Conservation (phyloP, 2,329 filamentous ascomycete species). For the Aspergillus pseudoviridinutans region DNA sequence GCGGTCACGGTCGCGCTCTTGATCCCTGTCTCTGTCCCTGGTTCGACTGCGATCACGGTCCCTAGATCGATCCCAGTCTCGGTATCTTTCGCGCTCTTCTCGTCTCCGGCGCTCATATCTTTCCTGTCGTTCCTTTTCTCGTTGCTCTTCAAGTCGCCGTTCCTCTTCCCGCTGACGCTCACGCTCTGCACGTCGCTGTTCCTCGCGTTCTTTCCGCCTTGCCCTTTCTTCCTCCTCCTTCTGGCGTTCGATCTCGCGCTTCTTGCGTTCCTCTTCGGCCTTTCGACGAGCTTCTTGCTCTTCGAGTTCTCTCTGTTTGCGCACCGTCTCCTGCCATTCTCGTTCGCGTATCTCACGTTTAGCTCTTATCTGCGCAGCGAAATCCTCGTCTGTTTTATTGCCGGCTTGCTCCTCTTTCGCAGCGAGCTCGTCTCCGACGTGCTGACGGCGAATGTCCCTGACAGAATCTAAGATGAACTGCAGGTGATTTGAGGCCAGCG, state of each 20-base stretch:
- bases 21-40: conserved; percentile 25
- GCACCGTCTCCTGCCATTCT: conserved; percentile 46
- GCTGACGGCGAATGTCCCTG: conserved; percentile 53
- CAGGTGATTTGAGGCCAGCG: conserved; percentile 52
- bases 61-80: conserved; percentile 34
- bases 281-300: conserved; percentile 38
- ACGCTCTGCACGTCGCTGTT: conserved; percentile 47
- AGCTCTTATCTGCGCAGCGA: conserved; percentile 50
- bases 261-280: conserved; percentile 41
- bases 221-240: conserved; percentile 45
- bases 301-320: conserved; percentile 51
- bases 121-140: conserved; percentile 48
- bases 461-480: conserved; percentile 52
- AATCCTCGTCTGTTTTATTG: conserved; percentile 58
- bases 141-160: conserved; percentile 50
- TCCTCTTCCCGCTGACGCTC: conserved; percentile 51
- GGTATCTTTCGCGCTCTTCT: conserved; percentile 45
- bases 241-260: conserved; percentile 41
- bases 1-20: conserved; percentile 26
- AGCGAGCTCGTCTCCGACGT: conserved; percentile 57
- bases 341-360: conserved; percentile 51
- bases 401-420: conserved; percentile 52
- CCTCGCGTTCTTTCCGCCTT: conserved; percentile 48
- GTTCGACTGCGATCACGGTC: conserved; percentile 35
- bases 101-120: conserved; percentile 41